Conservation (phyloP, 331 rosid species). For the Erythrophleum ivorense region DNA sequence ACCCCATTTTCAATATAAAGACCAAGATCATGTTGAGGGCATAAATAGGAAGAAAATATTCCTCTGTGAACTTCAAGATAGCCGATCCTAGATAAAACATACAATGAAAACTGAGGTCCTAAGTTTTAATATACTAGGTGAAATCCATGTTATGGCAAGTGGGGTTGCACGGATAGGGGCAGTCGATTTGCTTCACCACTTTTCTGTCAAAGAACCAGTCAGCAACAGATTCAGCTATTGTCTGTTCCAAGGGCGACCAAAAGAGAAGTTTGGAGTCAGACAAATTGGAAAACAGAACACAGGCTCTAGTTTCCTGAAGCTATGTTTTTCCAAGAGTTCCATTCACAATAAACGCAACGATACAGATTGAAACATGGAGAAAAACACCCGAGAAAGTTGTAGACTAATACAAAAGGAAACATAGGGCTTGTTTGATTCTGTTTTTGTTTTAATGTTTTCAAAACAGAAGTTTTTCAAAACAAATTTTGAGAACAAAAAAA, state of each 20-base stretch:
- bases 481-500: too few species aligned
- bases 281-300: conserved; percentile 3
- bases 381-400: background rate
- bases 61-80: conserved; percentile 35
- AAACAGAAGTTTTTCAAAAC: too few species aligned
- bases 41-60: conserved; percentile 5
- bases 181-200: conserved; percentile 67
- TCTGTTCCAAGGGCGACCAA: conserved; percentile 59
- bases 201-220: conserved; percentile 78
- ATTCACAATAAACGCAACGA: background rate
- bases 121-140: conserved; percentile 39
- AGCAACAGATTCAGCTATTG: conserved; percentile 87
- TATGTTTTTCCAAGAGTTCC: conserved; percentile 9
- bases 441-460: too few species aligned
- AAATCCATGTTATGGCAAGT: conserved; percentile 76
- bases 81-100: conserved; percentile 30
- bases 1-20: conserved; percentile 4
- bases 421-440: too few species aligned
- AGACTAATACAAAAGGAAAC: background rate
- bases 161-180: conserved; percentile 94
- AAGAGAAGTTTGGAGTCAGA: conserved; percentile 12
- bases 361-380: conserved; percentile 21
- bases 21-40: conserved; percentile 22
- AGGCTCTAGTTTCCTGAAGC: conserved; percentile 19
- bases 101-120: conserved; percentile 21